Conservation (phyloP, 352 stramenopile genomes). For the Phytophthora nicotianae region DNA sequence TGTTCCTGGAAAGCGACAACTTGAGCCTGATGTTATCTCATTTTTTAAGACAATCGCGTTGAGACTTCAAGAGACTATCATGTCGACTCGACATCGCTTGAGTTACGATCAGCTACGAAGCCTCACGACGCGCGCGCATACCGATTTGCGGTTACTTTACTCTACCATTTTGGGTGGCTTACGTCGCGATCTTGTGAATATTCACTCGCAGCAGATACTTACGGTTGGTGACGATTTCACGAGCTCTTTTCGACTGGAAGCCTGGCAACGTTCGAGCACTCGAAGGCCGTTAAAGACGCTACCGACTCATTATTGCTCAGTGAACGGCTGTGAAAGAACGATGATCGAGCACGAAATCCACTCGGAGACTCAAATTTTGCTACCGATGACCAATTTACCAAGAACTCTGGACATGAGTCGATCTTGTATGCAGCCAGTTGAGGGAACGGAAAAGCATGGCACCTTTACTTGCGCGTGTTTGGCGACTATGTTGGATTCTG, state of each 20-base stretch:
- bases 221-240: conserved; percentile 72
- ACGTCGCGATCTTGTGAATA: conserved; percentile 48
- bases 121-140: conserved; percentile 38
- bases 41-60: conserved; percentile 49
- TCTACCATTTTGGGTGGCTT: conserved; percentile 46
- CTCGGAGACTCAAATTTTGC: conserved; percentile 40
- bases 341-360: conserved; percentile 56
- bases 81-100: conserved; percentile 39
- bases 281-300: conserved; percentile 34
- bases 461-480: conserved; percentile 60
- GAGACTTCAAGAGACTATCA: conserved; percentile 44
- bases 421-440: conserved; percentile 37
- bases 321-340: conserved; percentile 43
- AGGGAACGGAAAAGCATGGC: conserved; percentile 64
- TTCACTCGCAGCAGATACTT: conserved; percentile 78
- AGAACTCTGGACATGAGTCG: conserved; percentile 64
- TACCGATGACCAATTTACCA: conserved; percentile 82
- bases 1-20: conserved; percentile 28
- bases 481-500: conserved; percentile 64
- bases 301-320: conserved; percentile 59
- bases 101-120: conserved; percentile 56
- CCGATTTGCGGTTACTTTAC: conserved; percentile 47
- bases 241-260: conserved; percentile 46
- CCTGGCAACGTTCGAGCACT: conserved; percentile 53
- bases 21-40: conserved; percentile 59